phyloP scores from a whole-genome alignment of 495 filamentous ascomycete genomes.

The Terfezia claveryi region DNA sequence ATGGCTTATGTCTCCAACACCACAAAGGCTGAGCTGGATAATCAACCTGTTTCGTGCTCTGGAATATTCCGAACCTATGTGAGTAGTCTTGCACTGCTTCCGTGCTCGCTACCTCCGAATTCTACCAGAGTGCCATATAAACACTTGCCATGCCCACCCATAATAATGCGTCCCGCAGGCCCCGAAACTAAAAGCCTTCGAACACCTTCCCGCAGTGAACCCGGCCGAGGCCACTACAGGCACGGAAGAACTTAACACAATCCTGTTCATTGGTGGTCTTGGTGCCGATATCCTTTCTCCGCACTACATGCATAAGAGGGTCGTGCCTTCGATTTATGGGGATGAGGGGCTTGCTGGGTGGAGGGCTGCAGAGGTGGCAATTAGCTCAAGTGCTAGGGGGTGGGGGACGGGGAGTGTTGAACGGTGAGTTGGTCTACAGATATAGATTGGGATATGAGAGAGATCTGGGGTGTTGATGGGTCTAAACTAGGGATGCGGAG shows the following conservation, averaged over 20 bases:
- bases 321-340: conserved; percentile 32
- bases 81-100: no score
- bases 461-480: not conserved
- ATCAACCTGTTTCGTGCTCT: no score
- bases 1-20: no score
- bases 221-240: not conserved
- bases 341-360: conserved; percentile 37
- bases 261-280: conserved; percentile 72
- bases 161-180: not conserved
- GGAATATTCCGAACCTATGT: no score
- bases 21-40: no score
- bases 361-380: conserved; percentile 37
- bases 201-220: not conserved
- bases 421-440: conserved; percentile 1
- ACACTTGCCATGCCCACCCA: no score
- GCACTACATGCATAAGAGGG: conserved; percentile 7
- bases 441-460: not conserved
- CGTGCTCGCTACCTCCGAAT: no score
- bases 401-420: conserved; percentile 50
- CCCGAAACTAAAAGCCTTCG: not conserved
- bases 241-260: conserved; percentile 27
- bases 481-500: conserved; percentile 32
- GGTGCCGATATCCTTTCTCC: conserved; percentile 43
- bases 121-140: no score
- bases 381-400: conserved; percentile 43